These are phyloP conservation scores for Trichodelitschia bisporula DNA, from an alignment of 495 filamentous ascomycete species.

Conservation along the genomic window DNA sequence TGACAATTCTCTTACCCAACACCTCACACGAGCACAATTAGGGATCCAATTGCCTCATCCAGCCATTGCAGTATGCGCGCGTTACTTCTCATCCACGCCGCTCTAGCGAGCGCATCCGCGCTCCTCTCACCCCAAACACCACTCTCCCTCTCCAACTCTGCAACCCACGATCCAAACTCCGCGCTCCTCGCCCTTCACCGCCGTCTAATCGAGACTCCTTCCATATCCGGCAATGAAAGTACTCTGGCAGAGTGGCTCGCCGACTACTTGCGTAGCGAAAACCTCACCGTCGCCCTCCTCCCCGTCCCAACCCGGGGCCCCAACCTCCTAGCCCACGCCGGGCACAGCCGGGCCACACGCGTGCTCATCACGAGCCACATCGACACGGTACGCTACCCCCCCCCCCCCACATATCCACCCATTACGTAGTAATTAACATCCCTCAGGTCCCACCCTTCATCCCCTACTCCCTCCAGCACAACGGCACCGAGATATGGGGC, in stretches of 20 bases:
- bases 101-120: too few species aligned
- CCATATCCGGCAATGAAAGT: conserved; percentile 50
- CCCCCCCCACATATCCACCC: too few species aligned
- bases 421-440: conserved; percentile 1
- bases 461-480: conserved; percentile 26
- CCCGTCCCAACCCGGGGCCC: conserved; percentile 23
- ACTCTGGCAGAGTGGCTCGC: conserved; percentile 42
- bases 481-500: conserved; percentile 29
- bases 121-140: too few species aligned
- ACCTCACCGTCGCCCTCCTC: conserved; percentile 45
- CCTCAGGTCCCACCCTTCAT: conserved; percentile 39
- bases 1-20: too few species aligned
- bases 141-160: too few species aligned
- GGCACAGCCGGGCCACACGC: conserved; percentile 27
- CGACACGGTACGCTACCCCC: conserved; percentile 23
- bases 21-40: too few species aligned
- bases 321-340: conserved; percentile 62
- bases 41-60: too few species aligned
- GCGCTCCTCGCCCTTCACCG: conserved; percentile 56
- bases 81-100: too few species aligned
- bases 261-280: conserved; percentile 27
- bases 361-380: conserved; percentile 56
- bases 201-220: conserved; percentile 47
- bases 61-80: conserved; percentile 1
- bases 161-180: neutral